Evolutionary conservation across 2,329 filamentous ascomycete genomes (phyloP), one percentile per base, ranked within the genome.

Genomic region (Botryotinia calthae): DNA sequence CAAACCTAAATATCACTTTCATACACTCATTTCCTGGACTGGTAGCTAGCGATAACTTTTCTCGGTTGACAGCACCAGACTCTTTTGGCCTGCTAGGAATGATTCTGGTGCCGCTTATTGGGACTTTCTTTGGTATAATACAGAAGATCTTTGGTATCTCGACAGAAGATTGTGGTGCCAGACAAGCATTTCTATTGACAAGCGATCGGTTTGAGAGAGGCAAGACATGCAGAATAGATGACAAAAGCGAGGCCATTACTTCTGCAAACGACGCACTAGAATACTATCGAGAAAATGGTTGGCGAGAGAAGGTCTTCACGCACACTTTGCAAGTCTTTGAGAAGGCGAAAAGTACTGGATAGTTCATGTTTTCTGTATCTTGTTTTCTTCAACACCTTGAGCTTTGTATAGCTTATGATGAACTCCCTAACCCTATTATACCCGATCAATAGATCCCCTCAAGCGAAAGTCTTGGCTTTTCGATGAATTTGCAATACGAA

Each of bases 361-460:
- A 51, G 10, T n/a, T 3, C 12, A n/a, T 2, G 1, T 6, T 51
- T 14, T n/a, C 10, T 6, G 22, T 14, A 1, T n/a, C 10, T n/a
- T 51, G 1, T 51, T 14, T 14, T n/a, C 48, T 51, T 12, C 37
- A 9, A 37, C 9, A 7, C 8, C 37, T 8, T 37, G 37, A 37
- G 37, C 37, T 37, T 37, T 37, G 7, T 37, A 7, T 37, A 37
- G 37, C 8, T 37, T 37, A 37, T 9, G 7, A 37, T 9, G 37
- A 37, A 7, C 48, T 51, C 48, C 10, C 10, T 14, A n/a, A 10
- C 22, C 4, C 10, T 5, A n/a, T 14, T 1, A 51, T 6, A 14
- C 22, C 4, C 22, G 22, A n/a, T 51, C 14, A 10, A 14, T n/a
- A 2, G 2, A 51, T 12, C 4, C 3, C 22, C 6, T 51, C 48